These are phyloP conservation scores for Coemansia sp. DNA, from an alignment of 192 early-diverging fungal species.

Conservation along the genomic window DNA sequence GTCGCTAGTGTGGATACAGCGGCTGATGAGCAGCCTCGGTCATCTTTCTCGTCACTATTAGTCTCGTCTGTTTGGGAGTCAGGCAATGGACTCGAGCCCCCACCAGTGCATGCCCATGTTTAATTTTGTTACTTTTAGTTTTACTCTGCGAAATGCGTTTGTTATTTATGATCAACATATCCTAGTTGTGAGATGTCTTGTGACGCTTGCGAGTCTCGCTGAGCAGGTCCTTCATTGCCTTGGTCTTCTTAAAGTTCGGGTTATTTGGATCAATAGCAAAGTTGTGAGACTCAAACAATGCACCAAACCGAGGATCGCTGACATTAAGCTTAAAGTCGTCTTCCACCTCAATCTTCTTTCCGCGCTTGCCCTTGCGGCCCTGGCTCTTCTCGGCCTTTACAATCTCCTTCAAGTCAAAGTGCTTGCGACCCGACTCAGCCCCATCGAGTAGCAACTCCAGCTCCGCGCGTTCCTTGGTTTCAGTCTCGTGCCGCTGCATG, in stretches of 20 bases:
- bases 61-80: conserved; percentile 40
- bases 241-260: conserved; percentile 69
- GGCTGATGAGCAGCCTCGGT: not conserved
- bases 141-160: not conserved
- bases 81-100: not conserved
- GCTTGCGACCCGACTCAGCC: conserved; percentile 58
- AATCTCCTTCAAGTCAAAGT: conserved; percentile 88
- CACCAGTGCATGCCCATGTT: not conserved
- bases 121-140: not conserved
- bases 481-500: conserved; percentile 60
- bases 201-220: conserved; percentile 49
- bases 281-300: conserved; percentile 75
- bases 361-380: conserved; percentile 33
- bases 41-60: conserved; percentile 18
- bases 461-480: conserved; percentile 64
- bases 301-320: conserved; percentile 80
- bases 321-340: conserved; percentile 89
- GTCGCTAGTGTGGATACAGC: conserved; percentile 1
- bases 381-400: conserved; percentile 81
- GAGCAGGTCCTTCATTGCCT: conserved; percentile 49
- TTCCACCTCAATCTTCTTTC: conserved; percentile 55
- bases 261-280: conserved; percentile 96
- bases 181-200: conserved; percentile 27
- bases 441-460: conserved; percentile 84
- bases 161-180: not conserved